A percentile compares a stretch with the other conserved stretches of the same genome.
These are phyloP conservation scores for Paratinospora sagittata DNA, from an alignment of 164 flowering plant genomes.

Conservation along the genomic window DNA sequence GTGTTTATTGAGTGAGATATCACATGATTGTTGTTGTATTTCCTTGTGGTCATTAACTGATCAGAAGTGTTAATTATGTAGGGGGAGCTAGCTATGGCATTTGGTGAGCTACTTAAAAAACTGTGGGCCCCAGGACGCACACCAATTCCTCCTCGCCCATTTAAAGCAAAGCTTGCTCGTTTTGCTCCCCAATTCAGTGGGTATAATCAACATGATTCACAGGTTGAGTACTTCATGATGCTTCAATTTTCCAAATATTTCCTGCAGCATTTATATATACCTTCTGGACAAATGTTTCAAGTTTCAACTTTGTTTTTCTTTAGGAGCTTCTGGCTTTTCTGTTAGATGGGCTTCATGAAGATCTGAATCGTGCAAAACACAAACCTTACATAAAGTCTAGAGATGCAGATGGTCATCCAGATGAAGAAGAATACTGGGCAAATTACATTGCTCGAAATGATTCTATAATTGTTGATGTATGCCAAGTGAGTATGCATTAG, in stretches of 20 bases:
- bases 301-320: background rate
- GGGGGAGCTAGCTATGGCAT: slow-evolving; percentile 97
- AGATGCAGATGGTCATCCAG: slow-evolving; percentile 97
- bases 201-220: slow-evolving; percentile 97
- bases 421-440: slow-evolving; percentile 98
- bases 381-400: slow-evolving; percentile 82
- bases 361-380: slow-evolving; percentile 91
- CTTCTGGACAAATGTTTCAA: background rate
- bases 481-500: slow-evolving; percentile 64
- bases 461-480: slow-evolving; percentile 97
- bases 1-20: background rate
- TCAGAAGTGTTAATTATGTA: slow-evolving; percentile 18
- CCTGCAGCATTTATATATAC: background rate
- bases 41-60: background rate
- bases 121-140: slow-evolving; percentile 94
- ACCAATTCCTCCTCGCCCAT: slow-evolving; percentile 79
- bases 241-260: background rate
- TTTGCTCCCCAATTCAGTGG: slow-evolving; percentile 99
- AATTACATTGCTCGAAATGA: slow-evolving; percentile 97
- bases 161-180: slow-evolving; percentile 89
- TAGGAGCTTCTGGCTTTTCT: slow-evolving; percentile 97
- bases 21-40: background rate
- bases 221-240: slow-evolving; percentile 37
- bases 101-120: slow-evolving; percentile 91
- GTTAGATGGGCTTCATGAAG: slow-evolving; percentile 99